A percentile compares a stretch with the other conserved stretches of the same genome.
phyloP scores from a whole-genome alignment of 2,329 filamentous ascomycete genomes.

The Drechslerella dactyloides region DNA sequence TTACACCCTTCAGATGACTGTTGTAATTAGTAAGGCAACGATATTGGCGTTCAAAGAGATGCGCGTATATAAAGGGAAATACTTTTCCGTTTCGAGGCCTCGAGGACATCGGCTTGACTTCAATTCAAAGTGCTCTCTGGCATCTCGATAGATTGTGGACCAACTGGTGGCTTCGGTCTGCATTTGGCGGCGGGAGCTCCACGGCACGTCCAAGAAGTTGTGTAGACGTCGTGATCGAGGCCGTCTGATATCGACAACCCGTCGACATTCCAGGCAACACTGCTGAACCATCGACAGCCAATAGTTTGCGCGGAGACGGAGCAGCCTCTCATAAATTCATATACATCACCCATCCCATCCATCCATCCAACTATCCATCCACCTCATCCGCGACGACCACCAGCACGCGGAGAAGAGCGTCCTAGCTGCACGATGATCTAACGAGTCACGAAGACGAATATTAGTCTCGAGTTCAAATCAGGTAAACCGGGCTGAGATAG shows the following conservation, averaged over 20 bases:
- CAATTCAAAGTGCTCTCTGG: constrained; percentile 1
- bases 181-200: neutral
- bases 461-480: constrained; percentile 49
- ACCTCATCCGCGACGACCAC: constrained; percentile 29
- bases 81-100: constrained; percentile 23
- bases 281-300: neutral
- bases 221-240: neutral
- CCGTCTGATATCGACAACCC: neutral
- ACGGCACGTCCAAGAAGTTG: neutral
- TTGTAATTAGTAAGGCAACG: too few species aligned
- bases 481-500: constrained; percentile 45
- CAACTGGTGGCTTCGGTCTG: neutral
- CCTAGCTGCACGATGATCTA: constrained; percentile 51
- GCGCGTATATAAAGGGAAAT: constrained; percentile 48
- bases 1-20: neutral
- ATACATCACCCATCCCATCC: constrained; percentile 22
- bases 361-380: constrained; percentile 2
- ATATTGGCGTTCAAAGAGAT: neutral
- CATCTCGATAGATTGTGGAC: neutral
- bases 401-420: constrained; percentile 18
- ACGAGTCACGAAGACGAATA: constrained; percentile 50
- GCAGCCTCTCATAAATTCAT: neutral
- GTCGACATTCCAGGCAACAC: neutral
- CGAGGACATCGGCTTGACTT: neutral
- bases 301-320: neutral